These are phyloP conservation scores for Leucocoprinus leucothites DNA, from an alignment of 768 basidiomycete species.

Conservation along the genomic window DNA sequence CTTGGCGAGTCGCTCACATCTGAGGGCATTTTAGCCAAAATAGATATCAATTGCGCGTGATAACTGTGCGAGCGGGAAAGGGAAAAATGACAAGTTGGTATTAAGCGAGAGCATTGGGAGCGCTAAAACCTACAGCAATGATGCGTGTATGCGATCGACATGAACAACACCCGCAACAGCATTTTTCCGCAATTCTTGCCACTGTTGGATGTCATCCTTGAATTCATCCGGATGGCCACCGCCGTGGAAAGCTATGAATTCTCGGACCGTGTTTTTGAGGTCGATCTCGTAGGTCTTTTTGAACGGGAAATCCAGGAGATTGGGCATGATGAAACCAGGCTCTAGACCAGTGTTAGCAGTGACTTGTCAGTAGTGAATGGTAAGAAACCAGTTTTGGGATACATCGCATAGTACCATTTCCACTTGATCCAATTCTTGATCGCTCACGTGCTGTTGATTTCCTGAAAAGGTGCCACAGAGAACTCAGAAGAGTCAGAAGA, in stretches of 20 bases:
- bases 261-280: conserved; percentile 52
- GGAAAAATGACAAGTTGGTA: neutral
- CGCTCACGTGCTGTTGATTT: conserved; percentile 2
- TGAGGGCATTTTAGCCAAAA: conserved; percentile 79
- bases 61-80: conserved; percentile 52
- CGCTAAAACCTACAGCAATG: conserved; percentile 52
- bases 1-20: conserved; percentile 45
- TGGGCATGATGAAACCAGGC: conserved; percentile 51
- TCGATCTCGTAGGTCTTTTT: conserved; percentile 63
- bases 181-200: conserved; percentile 66
- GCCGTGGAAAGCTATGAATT: conserved; percentile 65
- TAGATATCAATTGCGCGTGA: conserved; percentile 84
- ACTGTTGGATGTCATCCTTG: conserved; percentile 68
- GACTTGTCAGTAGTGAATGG: neutral
- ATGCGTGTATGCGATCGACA: conserved; percentile 48
- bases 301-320: conserved; percentile 71
- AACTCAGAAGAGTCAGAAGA: no score
- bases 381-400: neutral
- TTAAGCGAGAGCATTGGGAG: conserved; percentile 1
- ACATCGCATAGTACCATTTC: neutral
- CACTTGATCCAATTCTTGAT: neutral
- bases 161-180: conserved; percentile 48
- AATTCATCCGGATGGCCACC: conserved; percentile 85
- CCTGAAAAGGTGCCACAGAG: no score
- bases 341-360: neutral